These are phyloP conservation scores for Scenedesmus sp. DNA, from an alignment of 163 green algal genomes.

Conservation along the genomic window DNA sequence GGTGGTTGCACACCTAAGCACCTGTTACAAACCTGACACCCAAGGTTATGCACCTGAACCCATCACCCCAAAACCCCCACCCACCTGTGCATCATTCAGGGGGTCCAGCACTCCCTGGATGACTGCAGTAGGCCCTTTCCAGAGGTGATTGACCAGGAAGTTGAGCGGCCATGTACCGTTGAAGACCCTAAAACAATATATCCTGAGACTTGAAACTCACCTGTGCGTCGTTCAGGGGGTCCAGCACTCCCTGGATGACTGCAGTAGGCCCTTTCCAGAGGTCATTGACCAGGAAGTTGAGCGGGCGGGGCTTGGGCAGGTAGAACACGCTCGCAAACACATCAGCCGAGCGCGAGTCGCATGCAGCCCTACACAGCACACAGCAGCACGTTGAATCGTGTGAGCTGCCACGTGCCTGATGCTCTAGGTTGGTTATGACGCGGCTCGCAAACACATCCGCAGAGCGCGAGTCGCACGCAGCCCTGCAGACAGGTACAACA, in stretches of 20 bases:
- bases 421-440: not conserved
- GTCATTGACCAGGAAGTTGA: slow-evolving; percentile 88
- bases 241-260: slow-evolving; percentile 84
- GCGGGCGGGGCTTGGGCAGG: slow-evolving; percentile 83
- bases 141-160: no score
- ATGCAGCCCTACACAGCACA: slow-evolving; percentile 66
- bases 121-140: no score
- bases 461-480: no score
- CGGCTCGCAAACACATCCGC: not conserved
- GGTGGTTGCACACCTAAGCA: not conserved
- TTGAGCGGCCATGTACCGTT: not conserved
- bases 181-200: not conserved
- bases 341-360: slow-evolving; percentile 84
- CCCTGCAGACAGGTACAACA: not conserved
- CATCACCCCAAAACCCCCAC: not conserved
- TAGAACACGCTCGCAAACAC: slow-evolving; percentile 92
- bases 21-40: not conserved
- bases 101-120: not conserved
- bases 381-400: not conserved
- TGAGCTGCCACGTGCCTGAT: no score
- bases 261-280: slow-evolving; percentile 63
- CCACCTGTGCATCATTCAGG: not conserved
- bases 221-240: slow-evolving; percentile 91
- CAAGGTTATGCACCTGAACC: not conserved
- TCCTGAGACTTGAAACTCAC: slow-evolving; percentile 64